Evolutionary conservation across 2,329 filamentous ascomycete genomes (phyloP), one percentile per base, ranked within the genome.

Genomic region (Monilinia fructicola): DNA sequence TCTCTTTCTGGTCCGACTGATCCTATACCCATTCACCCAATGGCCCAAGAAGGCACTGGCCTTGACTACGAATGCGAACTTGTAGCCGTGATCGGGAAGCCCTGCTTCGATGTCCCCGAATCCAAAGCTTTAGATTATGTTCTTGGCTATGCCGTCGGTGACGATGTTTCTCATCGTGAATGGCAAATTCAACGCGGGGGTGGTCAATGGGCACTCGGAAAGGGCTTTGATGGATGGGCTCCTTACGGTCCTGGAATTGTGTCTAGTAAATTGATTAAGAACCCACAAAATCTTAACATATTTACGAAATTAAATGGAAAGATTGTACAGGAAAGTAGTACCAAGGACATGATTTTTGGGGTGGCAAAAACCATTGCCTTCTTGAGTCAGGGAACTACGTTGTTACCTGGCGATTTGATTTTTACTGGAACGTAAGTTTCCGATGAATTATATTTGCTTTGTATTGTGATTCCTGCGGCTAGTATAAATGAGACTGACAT

Each of bases 41-140:
- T 90, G 68, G 90, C 88, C 0, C 90, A 92, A 77, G 82, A 88
- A 68, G 81, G 81, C 58, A 79, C 80, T n/a, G 87, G 87, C 0
- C 79, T 92, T 23, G 91, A 93, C 78, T 93, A 93, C 77, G 91
- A 94, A 78, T 91, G 89, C 76, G 91, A 94, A 78, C 82, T 94
- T 9, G 88, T 92, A 18, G 82, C 87, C 48, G 81, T 93, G 11
- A 91, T 93, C 69, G 89, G 89, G 31, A 89, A 87, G 77, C 79
- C 84, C 68, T 89, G 87, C 68, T 78, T 80, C 54, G 83, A 92
- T 74, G 87, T 93, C 16, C 77, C 85, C 1, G 88, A 90, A 77
- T 80, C 81, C 1, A 77, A 85, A 28, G 90, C 90, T 0, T 79
- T 93, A n/a, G 80, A 88, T 63, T 88, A 91, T 73, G 88, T 93